These are phyloP conservation scores for Claviceps maximensis DNA, from an alignment of 2,329 filamentous ascomycete species.

Conservation along the genomic window DNA sequence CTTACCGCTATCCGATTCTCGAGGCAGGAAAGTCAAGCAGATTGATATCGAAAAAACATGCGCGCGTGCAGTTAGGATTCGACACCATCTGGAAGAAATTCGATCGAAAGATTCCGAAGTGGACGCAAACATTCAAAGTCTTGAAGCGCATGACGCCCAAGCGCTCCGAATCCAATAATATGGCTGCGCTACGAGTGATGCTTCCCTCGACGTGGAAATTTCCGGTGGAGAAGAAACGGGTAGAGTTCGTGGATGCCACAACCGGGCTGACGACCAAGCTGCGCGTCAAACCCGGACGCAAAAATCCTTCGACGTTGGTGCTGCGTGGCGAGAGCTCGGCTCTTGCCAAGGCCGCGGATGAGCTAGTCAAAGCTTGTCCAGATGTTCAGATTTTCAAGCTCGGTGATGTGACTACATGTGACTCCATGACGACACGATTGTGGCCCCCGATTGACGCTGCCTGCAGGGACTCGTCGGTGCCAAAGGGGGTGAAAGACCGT, in stretches of 20 bases:
- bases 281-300: slow-evolving; percentile 20
- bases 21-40: slow-evolving; percentile 13
- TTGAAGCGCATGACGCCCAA: slow-evolving; percentile 25
- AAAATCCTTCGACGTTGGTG: slow-evolving; percentile 18
- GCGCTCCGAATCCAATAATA: slow-evolving; percentile 17
- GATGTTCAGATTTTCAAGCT: slow-evolving; percentile 23
- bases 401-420: slow-evolving; percentile 21
- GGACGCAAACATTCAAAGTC: slow-evolving; percentile 25
- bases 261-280: slow-evolving; percentile 21
- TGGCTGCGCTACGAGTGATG: slow-evolving; percentile 24
- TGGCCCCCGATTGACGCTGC: slow-evolving; percentile 19
- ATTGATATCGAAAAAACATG: slow-evolving; percentile 11
- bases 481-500: slow-evolving; percentile 11
- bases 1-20: slow-evolving; percentile 16
- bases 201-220: slow-evolving; percentile 22
- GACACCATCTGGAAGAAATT: slow-evolving; percentile 20
- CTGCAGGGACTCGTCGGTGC: slow-evolving; percentile 13
- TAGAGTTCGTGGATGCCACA: slow-evolving; percentile 21
- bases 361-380: slow-evolving; percentile 17
- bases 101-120: slow-evolving; percentile 20
- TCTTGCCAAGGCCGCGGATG: slow-evolving; percentile 21
- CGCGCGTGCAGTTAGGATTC: slow-evolving; percentile 24
- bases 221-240: slow-evolving; percentile 19
- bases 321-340: slow-evolving; percentile 19
- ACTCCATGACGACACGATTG: slow-evolving; percentile 22